Evolutionary conservation across 2,329 filamentous ascomycete genomes (phyloP).

Genomic region (Cercospora nicotianae): DNA sequence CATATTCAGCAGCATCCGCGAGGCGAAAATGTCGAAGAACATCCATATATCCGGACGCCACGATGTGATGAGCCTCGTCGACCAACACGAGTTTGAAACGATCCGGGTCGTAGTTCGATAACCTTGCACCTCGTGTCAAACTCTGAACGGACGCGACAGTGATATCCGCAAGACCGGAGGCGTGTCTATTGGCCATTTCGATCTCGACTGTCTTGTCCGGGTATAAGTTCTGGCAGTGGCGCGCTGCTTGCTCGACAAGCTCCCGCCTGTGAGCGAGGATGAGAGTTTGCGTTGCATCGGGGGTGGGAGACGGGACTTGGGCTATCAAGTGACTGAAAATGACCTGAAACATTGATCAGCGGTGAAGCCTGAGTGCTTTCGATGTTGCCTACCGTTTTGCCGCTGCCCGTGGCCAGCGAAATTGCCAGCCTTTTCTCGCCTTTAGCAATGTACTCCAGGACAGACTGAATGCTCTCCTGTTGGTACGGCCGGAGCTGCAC

Average conservation of each 20-base stretch:
- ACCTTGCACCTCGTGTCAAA: conserved; percentile 67
- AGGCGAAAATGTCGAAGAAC: conserved; percentile 78
- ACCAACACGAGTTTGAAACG: conserved; percentile 89
- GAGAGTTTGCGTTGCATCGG: conserved; percentile 70
- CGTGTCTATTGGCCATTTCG: conserved; percentile 80
- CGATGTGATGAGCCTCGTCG: conserved; percentile 96
- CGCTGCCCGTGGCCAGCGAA: conserved; percentile 81
- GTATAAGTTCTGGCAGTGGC: conserved; percentile 78
- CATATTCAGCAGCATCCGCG: conserved; percentile 47
- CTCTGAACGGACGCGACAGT: conserved; percentile 89
- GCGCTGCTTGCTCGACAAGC: conserved; percentile 88
- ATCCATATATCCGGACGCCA: conserved; percentile 75
- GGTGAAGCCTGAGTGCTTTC: conserved; percentile 27
- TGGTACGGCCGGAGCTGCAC: conserved; percentile 73
- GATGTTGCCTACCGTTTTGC: conserved; percentile 62
- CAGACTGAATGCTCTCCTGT: conserved; percentile 81
- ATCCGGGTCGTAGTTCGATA: conserved; percentile 77
- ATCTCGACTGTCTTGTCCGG: conserved; percentile 80
- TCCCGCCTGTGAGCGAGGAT: conserved; percentile 91
- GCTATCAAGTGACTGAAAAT: conserved; percentile 96
- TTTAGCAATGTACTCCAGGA: conserved; percentile 64
- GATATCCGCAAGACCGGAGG: conserved; percentile 82
- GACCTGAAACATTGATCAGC: conserved; percentile 56
- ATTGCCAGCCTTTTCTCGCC: conserved; percentile 78
- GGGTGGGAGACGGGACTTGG: conserved; percentile 60